Evolutionary conservation across 140 eudicot species (phyloP).

Genomic region (Bidens hawaiensis): DNA sequence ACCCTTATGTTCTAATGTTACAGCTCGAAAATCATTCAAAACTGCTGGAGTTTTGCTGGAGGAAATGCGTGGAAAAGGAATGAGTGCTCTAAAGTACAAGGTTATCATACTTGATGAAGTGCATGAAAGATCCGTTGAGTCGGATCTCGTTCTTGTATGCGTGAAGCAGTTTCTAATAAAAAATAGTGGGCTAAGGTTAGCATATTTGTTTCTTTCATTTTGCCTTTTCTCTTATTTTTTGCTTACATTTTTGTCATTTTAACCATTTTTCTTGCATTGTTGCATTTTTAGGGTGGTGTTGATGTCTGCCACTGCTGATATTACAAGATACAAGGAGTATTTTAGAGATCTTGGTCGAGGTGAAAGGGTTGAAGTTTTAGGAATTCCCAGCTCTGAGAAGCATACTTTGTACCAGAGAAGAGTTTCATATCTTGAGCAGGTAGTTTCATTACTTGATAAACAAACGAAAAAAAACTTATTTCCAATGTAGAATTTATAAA

Average conservation of each 20-base stretch:
- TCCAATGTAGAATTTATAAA: neutral
- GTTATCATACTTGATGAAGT: constrained; percentile 94
- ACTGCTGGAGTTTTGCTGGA: constrained; percentile 99
- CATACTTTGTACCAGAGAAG: constrained; percentile 59
- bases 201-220: constrained; percentile 15
- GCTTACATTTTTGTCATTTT: constrained; percentile 3
- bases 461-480: neutral
- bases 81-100: constrained; percentile 78
- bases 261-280: too few relatives aligned
- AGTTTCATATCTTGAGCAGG: constrained; percentile 88
- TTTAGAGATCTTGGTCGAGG: constrained; percentile 23
- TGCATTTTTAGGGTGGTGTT: too few relatives aligned
- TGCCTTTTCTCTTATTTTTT: neutral
- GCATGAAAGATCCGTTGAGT: constrained; percentile 97
- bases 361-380: constrained; percentile 91
- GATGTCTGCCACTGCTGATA: too few relatives aligned
- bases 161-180: constrained; percentile 80
- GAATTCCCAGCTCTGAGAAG: constrained; percentile 70
- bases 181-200: constrained; percentile 64
- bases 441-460: constrained; percentile 19
- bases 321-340: too few relatives aligned
- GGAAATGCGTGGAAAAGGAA: constrained; percentile 93
- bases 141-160: constrained; percentile 97
- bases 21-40: constrained; percentile 93
- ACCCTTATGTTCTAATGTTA: constrained; percentile 9